These are phyloP conservation scores for Saccharomyces mikatae DNA, from an alignment of 805 yeast species.

Conservation along the genomic window DNA sequence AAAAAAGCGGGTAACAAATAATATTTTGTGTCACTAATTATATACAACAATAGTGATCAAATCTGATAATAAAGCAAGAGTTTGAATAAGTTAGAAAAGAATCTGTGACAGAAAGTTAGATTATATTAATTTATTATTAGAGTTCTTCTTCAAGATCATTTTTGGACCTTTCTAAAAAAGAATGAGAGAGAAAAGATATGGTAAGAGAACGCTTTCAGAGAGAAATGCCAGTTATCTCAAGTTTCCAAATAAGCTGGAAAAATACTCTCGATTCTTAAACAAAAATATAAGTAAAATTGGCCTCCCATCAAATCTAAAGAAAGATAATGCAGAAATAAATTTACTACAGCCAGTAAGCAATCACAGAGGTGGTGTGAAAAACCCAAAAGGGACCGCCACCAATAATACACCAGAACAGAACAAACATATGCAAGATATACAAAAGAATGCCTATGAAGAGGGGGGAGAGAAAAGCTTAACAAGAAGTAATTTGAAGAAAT, in stretches of 20 bases:
- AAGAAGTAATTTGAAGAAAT: constrained; percentile 10
- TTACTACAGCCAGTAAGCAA: background rate
- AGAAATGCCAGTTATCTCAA: background rate
- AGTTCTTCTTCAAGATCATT: no score
- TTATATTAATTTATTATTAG: no score
- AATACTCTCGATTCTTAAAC: background rate
- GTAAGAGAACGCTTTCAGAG: background rate
- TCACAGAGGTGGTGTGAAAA: background rate
- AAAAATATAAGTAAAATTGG: background rate
- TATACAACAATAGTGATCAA: background rate
- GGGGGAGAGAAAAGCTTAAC: constrained; percentile 5
- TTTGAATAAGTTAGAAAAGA: background rate
- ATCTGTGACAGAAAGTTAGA: no score
- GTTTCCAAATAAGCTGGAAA: background rate
- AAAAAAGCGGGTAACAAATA: background rate
- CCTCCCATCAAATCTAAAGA: background rate
- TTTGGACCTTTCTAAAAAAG: background rate
- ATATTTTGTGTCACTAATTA: background rate
- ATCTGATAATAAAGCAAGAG: background rate
- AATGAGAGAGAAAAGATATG: background rate
- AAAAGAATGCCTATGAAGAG: background rate
- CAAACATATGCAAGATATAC: background rate
- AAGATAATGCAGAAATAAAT: background rate
- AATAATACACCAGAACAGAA: background rate
- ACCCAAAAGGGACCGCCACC: background rate